Evolutionary conservation across 2,329 filamentous ascomycete species (phyloP).

Genomic region (Neobulgaria alba): DNA sequence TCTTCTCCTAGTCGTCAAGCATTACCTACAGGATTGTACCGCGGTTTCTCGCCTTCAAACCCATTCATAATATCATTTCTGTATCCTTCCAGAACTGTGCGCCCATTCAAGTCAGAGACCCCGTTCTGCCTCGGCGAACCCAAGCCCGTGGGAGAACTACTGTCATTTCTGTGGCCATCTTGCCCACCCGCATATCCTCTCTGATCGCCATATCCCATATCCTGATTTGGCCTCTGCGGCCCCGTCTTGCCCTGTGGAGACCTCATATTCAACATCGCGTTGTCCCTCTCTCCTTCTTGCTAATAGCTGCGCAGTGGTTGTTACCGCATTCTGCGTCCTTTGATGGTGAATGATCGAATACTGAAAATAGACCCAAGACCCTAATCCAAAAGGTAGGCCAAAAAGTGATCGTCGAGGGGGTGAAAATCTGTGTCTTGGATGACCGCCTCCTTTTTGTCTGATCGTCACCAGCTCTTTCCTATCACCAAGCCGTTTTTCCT

Average conservation of each 20-base stretch:
- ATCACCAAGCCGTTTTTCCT: background rate
- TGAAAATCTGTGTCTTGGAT: background rate
- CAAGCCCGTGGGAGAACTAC: slow-evolving; percentile 7
- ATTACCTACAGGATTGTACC: slow-evolving; percentile 46
- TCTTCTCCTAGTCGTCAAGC: background rate
- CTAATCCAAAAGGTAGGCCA: background rate
- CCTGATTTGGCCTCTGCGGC: slow-evolving; percentile 16
- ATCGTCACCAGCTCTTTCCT: background rate
- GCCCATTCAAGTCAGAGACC: slow-evolving; percentile 32
- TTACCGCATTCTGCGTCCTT: slow-evolving; percentile 4
- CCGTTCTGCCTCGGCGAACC: slow-evolving; percentile 4
- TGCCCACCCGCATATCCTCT: slow-evolving; percentile 6
- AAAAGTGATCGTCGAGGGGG: background rate
- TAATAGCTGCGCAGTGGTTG: background rate
- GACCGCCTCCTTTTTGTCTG: background rate
- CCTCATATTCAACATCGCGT: slow-evolving; percentile 13
- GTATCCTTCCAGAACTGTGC: slow-evolving; percentile 51
- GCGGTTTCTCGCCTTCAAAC: slow-evolving; percentile 44
- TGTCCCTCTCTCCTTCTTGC: background rate
- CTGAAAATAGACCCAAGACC: background rate
- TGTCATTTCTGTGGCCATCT: slow-evolving; percentile 13
- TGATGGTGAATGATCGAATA: background rate
- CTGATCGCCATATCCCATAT: slow-evolving; percentile 13
- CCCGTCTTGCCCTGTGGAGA: slow-evolving; percentile 15
- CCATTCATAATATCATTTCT: slow-evolving; percentile 44